Conservation (phyloP, 139 green algal genomes). For the Haematococcus sp. region DNA sequence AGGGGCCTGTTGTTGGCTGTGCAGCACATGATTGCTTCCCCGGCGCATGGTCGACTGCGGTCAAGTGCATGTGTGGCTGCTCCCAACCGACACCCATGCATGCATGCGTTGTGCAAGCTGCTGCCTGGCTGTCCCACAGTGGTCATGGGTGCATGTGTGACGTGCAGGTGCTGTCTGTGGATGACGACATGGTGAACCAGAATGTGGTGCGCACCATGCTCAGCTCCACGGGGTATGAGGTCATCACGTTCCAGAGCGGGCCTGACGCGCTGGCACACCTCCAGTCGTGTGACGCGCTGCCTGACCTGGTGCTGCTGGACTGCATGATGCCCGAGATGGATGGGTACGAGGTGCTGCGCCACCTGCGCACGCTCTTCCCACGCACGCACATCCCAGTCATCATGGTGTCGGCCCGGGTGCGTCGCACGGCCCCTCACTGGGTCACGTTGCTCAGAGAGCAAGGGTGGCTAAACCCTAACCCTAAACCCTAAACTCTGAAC, state of each 20-base stretch:
- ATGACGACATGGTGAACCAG: constrained; percentile 52
- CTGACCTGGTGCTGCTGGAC: constrained; percentile 57
- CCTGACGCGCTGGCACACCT: constrained; percentile 34
- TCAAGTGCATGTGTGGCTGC: too few species aligned
- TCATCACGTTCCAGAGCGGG: constrained; percentile 20
- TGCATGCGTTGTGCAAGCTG: too few species aligned
- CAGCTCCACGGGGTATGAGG: constrained; percentile 33
- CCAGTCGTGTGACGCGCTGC: constrained; percentile 23
- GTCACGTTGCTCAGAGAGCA: too few species aligned
- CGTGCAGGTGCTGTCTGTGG: constrained; percentile 42
- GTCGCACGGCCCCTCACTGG: not conserved
- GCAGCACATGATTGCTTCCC: too few species aligned
- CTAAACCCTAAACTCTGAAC: too few species aligned
- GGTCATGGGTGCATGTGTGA: too few species aligned
- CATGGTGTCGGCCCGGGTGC: constrained; percentile 43
- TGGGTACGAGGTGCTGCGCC: constrained; percentile 40
- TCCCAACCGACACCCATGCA: too few species aligned
- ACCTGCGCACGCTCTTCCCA: constrained; percentile 25
- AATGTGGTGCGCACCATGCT: constrained; percentile 41
- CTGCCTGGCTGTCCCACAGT: too few species aligned
- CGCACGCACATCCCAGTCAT: constrained; percentile 37
- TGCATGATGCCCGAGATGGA: constrained; percentile 38
- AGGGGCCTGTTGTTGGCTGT: too few species aligned
- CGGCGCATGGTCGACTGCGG: too few species aligned
- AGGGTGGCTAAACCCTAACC: too few species aligned